Base-by-base conservation (phyloP, 768 basidiomycete genomes). In the Dendrothele bispora region DNA sequence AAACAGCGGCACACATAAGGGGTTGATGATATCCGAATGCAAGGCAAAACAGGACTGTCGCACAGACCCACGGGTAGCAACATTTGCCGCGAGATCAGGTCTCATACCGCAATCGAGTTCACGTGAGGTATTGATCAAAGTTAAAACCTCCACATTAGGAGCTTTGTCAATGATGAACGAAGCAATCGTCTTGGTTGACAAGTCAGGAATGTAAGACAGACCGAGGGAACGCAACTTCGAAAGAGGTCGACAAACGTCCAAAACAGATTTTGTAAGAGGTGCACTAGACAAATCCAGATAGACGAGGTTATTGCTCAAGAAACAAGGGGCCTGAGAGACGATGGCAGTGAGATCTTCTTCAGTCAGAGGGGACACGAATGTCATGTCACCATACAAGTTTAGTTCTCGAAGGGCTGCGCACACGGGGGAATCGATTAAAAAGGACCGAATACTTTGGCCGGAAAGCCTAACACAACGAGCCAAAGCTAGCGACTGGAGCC, bases 251-350 rank as follows among this genome's bases (percentile, higher is more conserved):
- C 83, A 83, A 1, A 69, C 61, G 8, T 73, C 70, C 14, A 86
- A 65, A 6, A 86, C 66, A 7, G 77, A 71, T 37, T 70, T 64
- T 5, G 85, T 87, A 43, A 98, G 55, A 0, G 88, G 87, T 5
- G 88, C 72, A 52, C 88, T 91, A 12, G 95, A 97, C 25, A 99
- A 66, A 64, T 99, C 95, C 53, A 99, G 79, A 65, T 95, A 97
- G 10, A 83, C 77, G 32, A 99, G 72, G 49, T 82, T 65, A 7
- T 90, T 88, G 40, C 73, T 79, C 10, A 70, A 64, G 70, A 99
- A 89, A 58, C 88, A 91, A 1, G 93, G 93, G 0, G 93, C 93
- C 15, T 65, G 63, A 5, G 77, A 70, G 37, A 98, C 63, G 36
- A 98, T 82, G 20, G 81, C 74, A 15, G 61, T 53, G 14, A 98